Percentiles rank a stretch among this genome's conserved stretches.
Evolutionary conservation across 192 early-diverging fungal species (phyloP).

Genomic region (Entomortierella chlamydospora): DNA sequence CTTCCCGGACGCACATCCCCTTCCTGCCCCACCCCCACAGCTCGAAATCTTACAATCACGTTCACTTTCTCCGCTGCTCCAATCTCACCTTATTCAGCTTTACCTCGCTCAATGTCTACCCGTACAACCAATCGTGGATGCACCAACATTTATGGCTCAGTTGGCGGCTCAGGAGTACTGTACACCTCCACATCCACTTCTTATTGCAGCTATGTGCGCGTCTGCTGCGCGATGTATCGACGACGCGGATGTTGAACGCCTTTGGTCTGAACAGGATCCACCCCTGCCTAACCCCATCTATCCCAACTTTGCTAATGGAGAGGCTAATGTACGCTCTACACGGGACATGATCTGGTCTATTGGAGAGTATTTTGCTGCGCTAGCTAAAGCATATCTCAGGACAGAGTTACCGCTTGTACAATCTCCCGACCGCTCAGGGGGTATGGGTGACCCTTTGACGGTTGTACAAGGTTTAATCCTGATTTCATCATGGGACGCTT

Average conservation of each 20-base stretch:
- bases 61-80: conserved; percentile 44
- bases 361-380: conserved; percentile 46
- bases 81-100: conserved; percentile 50
- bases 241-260: conserved; percentile 40
- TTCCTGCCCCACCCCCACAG: conserved; percentile 33
- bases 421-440: conserved; percentile 45
- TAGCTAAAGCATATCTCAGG: conserved; percentile 46
- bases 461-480: conserved; percentile 51
- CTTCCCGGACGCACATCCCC: conserved; percentile 34
- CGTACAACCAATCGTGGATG: conserved; percentile 42
- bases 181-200: conserved; percentile 44
- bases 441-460: conserved; percentile 46
- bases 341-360: conserved; percentile 55
- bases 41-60: conserved; percentile 49
- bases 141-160: conserved; percentile 49
- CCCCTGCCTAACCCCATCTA: conserved; percentile 43
- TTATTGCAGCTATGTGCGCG: conserved; percentile 48
- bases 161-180: conserved; percentile 46
- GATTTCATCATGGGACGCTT: conserved; percentile 52
- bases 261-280: conserved; percentile 49
- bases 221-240: conserved; percentile 40
- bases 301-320: conserved; percentile 46
- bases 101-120: conserved; percentile 45
- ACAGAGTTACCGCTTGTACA: conserved; percentile 46
- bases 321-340: conserved; percentile 37